phyloP scores from a whole-genome alignment of 345 rosid species.

The Hypericum androsaemum region DNA sequence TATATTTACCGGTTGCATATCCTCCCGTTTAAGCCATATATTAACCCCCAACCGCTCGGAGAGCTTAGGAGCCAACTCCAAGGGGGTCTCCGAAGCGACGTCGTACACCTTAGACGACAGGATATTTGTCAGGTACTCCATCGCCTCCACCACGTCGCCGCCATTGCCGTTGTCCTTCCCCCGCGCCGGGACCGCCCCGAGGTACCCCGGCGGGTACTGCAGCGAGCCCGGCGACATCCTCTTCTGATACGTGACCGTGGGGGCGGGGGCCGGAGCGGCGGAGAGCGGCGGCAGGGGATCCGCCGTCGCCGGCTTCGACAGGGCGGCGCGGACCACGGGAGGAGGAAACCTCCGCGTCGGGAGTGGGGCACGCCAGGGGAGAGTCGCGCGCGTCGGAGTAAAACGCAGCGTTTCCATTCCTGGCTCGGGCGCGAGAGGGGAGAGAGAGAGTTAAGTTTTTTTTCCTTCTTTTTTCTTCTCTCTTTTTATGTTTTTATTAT shows the following conservation, averaged over 20 bases:
- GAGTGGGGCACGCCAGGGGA: background rate
- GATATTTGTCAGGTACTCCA: slow-evolving; percentile 69
- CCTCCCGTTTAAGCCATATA: slow-evolving; percentile 77
- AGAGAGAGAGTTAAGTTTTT: too few relatives aligned
- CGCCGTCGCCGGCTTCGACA: slow-evolving; percentile 8
- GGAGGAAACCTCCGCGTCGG: background rate
- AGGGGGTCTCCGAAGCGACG: slow-evolving; percentile 70
- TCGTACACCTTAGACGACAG: slow-evolving; percentile 74
- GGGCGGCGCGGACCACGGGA: slow-evolving; percentile 10
- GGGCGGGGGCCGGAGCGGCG: background rate
- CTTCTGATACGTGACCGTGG: background rate
- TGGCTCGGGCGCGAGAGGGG: too few relatives aligned
- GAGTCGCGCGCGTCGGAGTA: background rate
- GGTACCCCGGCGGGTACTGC: slow-evolving; percentile 67
- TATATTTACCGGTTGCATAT: slow-evolving; percentile 74
- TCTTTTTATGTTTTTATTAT: too few relatives aligned
- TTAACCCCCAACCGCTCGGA: slow-evolving; percentile 60
- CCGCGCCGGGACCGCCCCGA: slow-evolving; percentile 70
- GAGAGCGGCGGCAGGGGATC: background rate
- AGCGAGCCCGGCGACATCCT: slow-evolving; percentile 50
- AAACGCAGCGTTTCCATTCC: too few relatives aligned
- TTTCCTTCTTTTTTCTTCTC: too few relatives aligned
- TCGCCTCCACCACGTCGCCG: slow-evolving; percentile 32
- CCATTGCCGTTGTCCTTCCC: slow-evolving; percentile 16
- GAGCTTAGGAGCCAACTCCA: slow-evolving; percentile 55